Base-by-base conservation (phyloP, 768 basidiomycete genomes). In the Vararia minispora region DNA sequence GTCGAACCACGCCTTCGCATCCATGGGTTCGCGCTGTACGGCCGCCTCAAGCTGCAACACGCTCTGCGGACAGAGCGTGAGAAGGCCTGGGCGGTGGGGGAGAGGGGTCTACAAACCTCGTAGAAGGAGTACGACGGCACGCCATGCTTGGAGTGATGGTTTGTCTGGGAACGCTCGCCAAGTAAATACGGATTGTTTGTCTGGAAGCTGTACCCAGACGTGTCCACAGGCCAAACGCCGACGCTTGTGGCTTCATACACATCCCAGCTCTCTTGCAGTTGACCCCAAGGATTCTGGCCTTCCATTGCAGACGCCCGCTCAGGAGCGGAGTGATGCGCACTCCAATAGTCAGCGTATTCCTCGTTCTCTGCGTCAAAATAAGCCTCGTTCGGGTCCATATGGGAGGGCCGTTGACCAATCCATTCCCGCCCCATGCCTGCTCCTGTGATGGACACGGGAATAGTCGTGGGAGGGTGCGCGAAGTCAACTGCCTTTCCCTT, bases 31-130 rank as follows among this genome's bases (percentile, higher is more conserved):
- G 28, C 69, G 72, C 53, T 94, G 87, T 11, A 94, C 90, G 18
- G 70, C 71, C 6, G 94, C 94, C 62, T 99, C 94, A 10, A 89
- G 66, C 55, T 90, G 82, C 22, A 97, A 65, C 7, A 97, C 76
- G 48, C 71, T 83, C 90, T 97, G 60, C 35, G 51, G 28, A 39
- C 34, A 46, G 36, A 49, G 21, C 42, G 40, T 50, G 33, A 43
- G 35, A 37, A 37, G 47, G 39, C 40, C 37, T 46, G 44, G 43
- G 39, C 28, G 23, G 34, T 26, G 24, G 14, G 26, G 17, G 22
- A 25, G 28, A 10, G n/a, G 21, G 28, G 21, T 12, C 5, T 14
- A 52, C 65, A 34, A 47, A 71, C 70, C 58, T 71, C 69, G 39
- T 59, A 59, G 29, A 55, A 43, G 41, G 54, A 50, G 23, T 44